phyloP scores from a whole-genome alignment of 2,329 filamentous ascomycete genomes.

The Xylaria sp. region DNA sequence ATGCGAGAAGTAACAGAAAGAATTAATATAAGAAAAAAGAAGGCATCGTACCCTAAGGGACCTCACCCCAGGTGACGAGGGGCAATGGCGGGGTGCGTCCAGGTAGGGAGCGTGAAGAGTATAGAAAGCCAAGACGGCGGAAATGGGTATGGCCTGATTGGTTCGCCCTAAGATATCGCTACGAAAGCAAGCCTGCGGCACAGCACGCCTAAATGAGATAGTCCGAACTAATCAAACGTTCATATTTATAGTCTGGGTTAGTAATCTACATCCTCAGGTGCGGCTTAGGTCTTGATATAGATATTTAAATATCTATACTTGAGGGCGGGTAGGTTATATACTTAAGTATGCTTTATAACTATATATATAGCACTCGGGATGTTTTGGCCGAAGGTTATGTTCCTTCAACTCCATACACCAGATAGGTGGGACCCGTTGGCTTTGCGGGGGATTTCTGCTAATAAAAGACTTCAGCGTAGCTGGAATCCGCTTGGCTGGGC shows the following conservation, averaged over 20 bases:
- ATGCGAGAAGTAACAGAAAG: neutral
- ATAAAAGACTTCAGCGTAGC: neutral
- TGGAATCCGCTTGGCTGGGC: neutral
- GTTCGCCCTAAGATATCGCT: conserved; percentile 6
- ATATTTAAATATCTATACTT: conserved; percentile 6
- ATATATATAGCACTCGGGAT: conserved; percentile 16
- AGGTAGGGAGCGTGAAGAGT: neutral
- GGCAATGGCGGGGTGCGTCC: conserved; percentile 35
- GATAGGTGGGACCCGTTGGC: neutral
- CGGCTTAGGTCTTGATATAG: neutral
- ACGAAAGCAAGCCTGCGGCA: conserved; percentile 27
- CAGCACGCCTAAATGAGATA: conserved; percentile 26
- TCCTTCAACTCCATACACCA: conserved; percentile 1
- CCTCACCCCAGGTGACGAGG: conserved; percentile 9
- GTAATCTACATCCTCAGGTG: neutral
- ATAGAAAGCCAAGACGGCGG: conserved; percentile 14
- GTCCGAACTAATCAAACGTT: neutral
- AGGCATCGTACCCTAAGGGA: neutral
- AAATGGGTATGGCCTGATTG: conserved; percentile 18
- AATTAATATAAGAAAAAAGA: neutral
- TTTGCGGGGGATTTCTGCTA: conserved; percentile 5
- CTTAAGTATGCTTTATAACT: neutral
- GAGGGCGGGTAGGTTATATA: neutral
- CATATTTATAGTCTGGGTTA: conserved; percentile 28
- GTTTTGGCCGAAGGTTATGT: conserved; percentile 15